Conservation (phyloP, 495 filamentous ascomycete genomes). For the Talaromyces adpressus region DNA sequence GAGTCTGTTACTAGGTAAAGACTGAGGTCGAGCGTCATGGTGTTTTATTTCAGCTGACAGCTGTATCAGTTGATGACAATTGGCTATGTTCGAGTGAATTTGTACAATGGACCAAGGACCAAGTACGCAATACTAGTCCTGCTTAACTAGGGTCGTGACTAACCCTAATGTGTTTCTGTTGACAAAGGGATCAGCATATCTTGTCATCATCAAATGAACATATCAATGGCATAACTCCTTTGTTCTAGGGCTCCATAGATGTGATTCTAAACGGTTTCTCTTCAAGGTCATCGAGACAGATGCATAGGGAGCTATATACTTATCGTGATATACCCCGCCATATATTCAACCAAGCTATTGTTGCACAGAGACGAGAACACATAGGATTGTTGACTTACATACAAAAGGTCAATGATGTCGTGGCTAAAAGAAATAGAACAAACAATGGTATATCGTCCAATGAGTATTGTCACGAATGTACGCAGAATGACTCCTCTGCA, state of each 20-base stretch:
- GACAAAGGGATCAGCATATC: not conserved
- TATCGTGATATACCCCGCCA: not conserved
- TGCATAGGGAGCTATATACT: not conserved
- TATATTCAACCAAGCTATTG: not conserved
- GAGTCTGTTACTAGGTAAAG: conserved; percentile 94
- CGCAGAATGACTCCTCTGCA: not conserved
- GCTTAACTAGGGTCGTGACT: not conserved
- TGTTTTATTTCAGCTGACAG: not conserved
- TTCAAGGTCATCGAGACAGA: not conserved
- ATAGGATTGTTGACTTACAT: no score
- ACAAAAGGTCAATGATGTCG: not conserved
- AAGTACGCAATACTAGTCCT: not conserved
- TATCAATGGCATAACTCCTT: not conserved
- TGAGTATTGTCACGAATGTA: not conserved
- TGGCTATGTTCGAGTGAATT: not conserved
- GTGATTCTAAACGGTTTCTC: not conserved
- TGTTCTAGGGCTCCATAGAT: not conserved
- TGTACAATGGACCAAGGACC: not conserved
- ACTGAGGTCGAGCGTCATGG: conserved; percentile 43
- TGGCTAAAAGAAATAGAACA: not conserved
- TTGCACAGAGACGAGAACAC: not conserved
- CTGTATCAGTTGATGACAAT: not conserved
- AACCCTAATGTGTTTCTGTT: not conserved
- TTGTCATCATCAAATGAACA: not conserved
- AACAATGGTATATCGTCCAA: not conserved